These are phyloP conservation scores for Yarrowia alimentaria DNA, from an alignment of 805 yeast genomes.

Conservation along the genomic window DNA sequence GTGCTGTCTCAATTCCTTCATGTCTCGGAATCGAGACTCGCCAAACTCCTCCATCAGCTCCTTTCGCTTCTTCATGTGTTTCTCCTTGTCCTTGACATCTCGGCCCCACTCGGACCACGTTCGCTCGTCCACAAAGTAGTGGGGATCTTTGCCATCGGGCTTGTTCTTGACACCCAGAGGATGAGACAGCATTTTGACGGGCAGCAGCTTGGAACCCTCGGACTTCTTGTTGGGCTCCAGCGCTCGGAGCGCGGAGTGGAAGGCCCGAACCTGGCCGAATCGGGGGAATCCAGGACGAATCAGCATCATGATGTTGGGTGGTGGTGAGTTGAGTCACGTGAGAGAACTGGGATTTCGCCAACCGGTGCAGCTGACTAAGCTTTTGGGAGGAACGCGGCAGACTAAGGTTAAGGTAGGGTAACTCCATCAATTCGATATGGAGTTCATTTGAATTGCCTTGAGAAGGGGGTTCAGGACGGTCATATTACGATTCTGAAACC, in stretches of 20 bases:
- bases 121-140: conserved; percentile 39
- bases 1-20: conserved; percentile 64
- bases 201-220: conserved; percentile 18
- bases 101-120: conserved; percentile 43
- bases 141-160: conserved; percentile 27
- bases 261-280: background rate
- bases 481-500: too few relatives aligned
- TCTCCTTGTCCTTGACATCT: conserved; percentile 51
- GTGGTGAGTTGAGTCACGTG: background rate
- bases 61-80: conserved; percentile 49
- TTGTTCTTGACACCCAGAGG: conserved; percentile 18
- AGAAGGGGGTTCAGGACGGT: too few relatives aligned
- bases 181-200: conserved; percentile 15
- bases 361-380: too few relatives aligned
- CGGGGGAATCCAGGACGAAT: background rate
- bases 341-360: too few relatives aligned
- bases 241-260: conserved; percentile 3
- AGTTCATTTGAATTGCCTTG: too few relatives aligned
- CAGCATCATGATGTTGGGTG: conserved; percentile 7
- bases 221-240: conserved; percentile 21
- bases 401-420: too few relatives aligned
- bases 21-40: conserved; percentile 64
- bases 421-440: too few relatives aligned
- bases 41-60: conserved; percentile 62
- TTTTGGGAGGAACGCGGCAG: too few relatives aligned